Evolutionary conservation across 2,329 filamentous ascomycete genomes (phyloP).

Genomic region (Fusarium drepaniforme): DNA sequence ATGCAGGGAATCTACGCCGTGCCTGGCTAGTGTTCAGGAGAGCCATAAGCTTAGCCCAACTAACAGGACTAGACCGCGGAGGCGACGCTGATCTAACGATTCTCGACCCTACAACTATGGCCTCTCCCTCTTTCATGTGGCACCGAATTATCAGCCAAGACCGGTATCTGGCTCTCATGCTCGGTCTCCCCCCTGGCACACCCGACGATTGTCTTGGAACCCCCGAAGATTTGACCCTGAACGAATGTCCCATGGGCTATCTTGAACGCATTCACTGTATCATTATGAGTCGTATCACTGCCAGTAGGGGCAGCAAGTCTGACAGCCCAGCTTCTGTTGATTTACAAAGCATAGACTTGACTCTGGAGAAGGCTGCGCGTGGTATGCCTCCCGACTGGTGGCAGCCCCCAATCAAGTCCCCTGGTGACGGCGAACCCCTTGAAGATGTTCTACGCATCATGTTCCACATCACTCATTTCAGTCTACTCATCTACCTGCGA

Average conservation of each 20-base stretch:
- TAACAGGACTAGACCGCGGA: neutral
- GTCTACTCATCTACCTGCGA: neutral
- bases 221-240: neutral
- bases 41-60: neutral
- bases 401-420: neutral
- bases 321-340: neutral
- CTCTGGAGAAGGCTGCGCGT: neutral
- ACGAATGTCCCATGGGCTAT: conserved; percentile 1
- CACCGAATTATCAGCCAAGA: neutral
- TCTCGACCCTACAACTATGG: neutral
- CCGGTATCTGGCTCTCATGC: neutral
- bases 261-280: conserved; percentile 1
- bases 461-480: conserved; percentile 1
- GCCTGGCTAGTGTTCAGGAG: neutral
- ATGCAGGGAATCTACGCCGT: neutral
- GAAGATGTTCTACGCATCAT: neutral
- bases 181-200: neutral
- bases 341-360: neutral
- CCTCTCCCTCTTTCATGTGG: neutral
- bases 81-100: neutral
- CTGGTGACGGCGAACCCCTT: neutral
- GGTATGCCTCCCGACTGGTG: conserved; percentile 1
- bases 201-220: neutral
- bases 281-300: neutral
- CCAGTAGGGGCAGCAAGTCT: neutral